Evolutionary conservation across 768 basidiomycete genomes (phyloP).

Genomic region (Suillus alpinus): DNA sequence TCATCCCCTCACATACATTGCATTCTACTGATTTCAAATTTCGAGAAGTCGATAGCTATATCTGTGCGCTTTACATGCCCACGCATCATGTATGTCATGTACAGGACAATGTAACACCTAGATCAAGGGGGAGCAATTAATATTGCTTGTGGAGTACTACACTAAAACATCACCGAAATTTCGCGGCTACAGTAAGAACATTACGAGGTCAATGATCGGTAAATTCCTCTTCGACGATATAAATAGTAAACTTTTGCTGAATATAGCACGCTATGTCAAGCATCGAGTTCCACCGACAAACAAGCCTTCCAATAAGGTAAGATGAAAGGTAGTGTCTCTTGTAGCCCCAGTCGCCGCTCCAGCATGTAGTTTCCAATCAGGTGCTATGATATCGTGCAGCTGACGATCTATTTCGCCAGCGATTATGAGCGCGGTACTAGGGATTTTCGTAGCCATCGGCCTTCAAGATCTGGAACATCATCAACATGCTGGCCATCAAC

Average conservation of each 20-base stretch:
- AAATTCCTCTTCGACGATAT: neutral
- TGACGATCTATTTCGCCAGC: neutral
- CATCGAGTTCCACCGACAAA: neutral
- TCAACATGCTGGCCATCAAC: conserved; percentile 40
- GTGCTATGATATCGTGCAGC: neutral
- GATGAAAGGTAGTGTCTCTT: neutral
- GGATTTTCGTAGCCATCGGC: conserved; percentile 27
- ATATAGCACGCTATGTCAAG: neutral
- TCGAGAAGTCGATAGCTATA: neutral
- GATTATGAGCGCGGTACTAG: neutral
- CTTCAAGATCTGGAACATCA: conserved; percentile 38
- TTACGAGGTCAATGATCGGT: neutral
- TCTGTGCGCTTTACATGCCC: neutral
- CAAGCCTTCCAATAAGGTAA: neutral
- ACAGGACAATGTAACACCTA: neutral
- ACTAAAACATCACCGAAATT: neutral
- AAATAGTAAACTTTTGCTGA: neutral
- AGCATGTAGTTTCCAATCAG: neutral
- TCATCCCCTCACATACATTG: neutral
- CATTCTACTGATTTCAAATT: neutral
- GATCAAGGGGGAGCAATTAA: neutral
- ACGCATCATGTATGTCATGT: neutral
- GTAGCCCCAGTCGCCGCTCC: neutral
- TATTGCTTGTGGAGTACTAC: neutral
- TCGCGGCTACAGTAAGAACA: neutral